A percentile compares a stretch with the other conserved stretches of the same genome.
These are phyloP conservation scores for Carex pumila DNA, from an alignment of 176 grass and related monocot species.

Conservation along the genomic window DNA sequence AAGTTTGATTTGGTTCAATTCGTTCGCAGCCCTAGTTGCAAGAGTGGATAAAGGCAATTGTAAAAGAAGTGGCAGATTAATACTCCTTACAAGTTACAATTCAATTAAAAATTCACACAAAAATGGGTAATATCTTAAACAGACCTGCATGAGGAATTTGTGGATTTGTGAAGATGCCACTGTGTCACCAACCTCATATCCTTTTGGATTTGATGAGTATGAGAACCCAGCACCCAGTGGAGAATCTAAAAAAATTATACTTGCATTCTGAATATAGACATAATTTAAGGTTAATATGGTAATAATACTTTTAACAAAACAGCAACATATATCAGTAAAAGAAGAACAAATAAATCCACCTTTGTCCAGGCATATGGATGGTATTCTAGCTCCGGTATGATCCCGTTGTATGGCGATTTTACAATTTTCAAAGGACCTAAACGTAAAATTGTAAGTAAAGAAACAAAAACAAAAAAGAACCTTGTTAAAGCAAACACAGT, in stretches of 20 bases:
- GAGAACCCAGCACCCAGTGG: slow-evolving; percentile 65
- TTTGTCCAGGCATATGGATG: slow-evolving; percentile 51
- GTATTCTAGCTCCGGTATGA: slow-evolving; percentile 29
- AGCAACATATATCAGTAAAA: neutral
- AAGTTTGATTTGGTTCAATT: too few species aligned
- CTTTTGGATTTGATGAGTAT: slow-evolving; percentile 34
- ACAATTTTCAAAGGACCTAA: slow-evolving; percentile 48
- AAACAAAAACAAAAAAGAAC: neutral
- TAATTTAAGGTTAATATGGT: neutral
- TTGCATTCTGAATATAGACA: slow-evolving; percentile 28
- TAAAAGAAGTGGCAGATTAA: too few species aligned
- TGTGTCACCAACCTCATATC: slow-evolving; percentile 45
- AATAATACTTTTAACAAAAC: neutral
- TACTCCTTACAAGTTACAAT: neutral
- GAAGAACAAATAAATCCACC: neutral
- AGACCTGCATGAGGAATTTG: slow-evolving; percentile 42
- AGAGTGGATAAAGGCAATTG: neutral
- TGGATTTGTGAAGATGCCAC: slow-evolving; percentile 21
- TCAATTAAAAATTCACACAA: neutral
- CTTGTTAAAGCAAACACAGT: neutral
- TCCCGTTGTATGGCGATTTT: slow-evolving; percentile 27
- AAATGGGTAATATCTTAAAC: neutral
- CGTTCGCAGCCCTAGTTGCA: neutral
- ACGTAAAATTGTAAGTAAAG: neutral
- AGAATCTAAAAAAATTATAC: slow-evolving; percentile 63